Evolutionary conservation across 768 basidiomycete species (phyloP).

Genomic region (Scleroderma citrinum): DNA sequence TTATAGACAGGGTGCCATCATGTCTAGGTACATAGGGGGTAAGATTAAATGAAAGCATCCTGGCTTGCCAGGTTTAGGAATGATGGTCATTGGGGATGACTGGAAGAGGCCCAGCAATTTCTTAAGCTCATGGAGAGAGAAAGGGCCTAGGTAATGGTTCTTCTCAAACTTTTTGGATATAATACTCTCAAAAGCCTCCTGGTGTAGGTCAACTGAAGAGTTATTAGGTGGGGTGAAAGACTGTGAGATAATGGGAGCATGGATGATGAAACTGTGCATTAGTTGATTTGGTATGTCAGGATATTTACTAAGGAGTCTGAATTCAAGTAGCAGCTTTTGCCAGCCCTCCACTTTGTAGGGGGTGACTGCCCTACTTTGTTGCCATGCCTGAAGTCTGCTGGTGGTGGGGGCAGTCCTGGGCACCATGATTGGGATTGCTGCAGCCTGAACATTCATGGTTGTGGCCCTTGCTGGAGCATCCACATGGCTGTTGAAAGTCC

Average conservation of each 20-base stretch:
- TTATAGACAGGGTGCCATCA: no score
- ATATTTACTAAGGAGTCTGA: no score
- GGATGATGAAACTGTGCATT: no score
- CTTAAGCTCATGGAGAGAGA: no score
- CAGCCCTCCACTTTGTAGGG: slow-evolving; percentile 13
- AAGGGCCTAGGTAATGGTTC: no score
- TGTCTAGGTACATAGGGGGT: no score
- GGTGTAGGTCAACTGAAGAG: background rate
- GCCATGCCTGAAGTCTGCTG: background rate
- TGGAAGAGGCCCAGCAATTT: no score
- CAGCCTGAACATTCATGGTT: background rate
- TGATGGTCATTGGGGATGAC: slow-evolving; percentile 29
- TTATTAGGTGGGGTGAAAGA: no score
- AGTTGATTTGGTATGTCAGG: no score
- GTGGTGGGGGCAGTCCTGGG: background rate
- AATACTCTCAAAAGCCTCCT: slow-evolving; percentile 37
- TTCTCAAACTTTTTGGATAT: slow-evolving; percentile 5
- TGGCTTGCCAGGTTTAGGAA: no score
- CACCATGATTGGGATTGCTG: background rate
- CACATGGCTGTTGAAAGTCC: background rate
- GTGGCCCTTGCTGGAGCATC: background rate
- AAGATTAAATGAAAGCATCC: no score
- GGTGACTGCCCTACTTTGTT: slow-evolving; percentile 8
- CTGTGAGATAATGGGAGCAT: no score
- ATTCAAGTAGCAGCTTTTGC: background rate